Evolutionary conservation across 371 early-diverging fungal genomes (phyloP).

Genomic region (Lichtheimia ramosa): DNA sequence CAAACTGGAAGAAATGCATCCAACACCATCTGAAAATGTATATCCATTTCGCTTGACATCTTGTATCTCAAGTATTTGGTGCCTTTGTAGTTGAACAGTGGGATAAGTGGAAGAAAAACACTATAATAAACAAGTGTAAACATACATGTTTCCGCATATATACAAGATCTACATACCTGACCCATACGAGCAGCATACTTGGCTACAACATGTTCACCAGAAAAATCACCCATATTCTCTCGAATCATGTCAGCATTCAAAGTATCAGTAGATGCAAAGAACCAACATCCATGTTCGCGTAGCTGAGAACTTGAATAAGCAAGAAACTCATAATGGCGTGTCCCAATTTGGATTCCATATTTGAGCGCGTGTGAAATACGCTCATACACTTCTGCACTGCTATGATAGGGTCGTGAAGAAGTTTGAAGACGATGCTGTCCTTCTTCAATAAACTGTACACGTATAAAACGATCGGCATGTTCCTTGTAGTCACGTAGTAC

Average conservation of each 20-base stretch:
- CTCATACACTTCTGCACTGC: constrained; percentile 32
- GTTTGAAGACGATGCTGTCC: constrained; percentile 31
- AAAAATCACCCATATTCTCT: constrained; percentile 69
- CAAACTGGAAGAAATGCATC: constrained; percentile 53
- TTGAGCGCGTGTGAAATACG: constrained; percentile 46
- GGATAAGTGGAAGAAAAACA: constrained; percentile 61
- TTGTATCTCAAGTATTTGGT: constrained; percentile 39
- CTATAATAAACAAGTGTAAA: constrained; percentile 3
- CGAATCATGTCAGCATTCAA: constrained; percentile 52
- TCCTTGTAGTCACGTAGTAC: constrained; percentile 51
- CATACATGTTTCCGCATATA: background rate
- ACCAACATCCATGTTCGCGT: constrained; percentile 73
- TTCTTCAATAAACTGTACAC: constrained; percentile 78
- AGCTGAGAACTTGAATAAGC: constrained; percentile 68
- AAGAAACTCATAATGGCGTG: constrained; percentile 65
- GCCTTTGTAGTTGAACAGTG: constrained; percentile 21
- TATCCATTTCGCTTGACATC: constrained; percentile 56
- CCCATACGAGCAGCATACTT: constrained; percentile 67
- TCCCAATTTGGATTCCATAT: constrained; percentile 58
- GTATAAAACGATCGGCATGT: constrained; percentile 59
- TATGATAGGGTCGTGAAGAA: constrained; percentile 5
- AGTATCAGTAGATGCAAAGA: constrained; percentile 41
- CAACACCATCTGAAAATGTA: constrained; percentile 74
- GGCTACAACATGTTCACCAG: constrained; percentile 55
- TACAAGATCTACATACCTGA: constrained; percentile 29